These are phyloP conservation scores for Clarireedia hainanense DNA, from an alignment of 2,329 filamentous ascomycete genomes.

Conservation along the genomic window DNA sequence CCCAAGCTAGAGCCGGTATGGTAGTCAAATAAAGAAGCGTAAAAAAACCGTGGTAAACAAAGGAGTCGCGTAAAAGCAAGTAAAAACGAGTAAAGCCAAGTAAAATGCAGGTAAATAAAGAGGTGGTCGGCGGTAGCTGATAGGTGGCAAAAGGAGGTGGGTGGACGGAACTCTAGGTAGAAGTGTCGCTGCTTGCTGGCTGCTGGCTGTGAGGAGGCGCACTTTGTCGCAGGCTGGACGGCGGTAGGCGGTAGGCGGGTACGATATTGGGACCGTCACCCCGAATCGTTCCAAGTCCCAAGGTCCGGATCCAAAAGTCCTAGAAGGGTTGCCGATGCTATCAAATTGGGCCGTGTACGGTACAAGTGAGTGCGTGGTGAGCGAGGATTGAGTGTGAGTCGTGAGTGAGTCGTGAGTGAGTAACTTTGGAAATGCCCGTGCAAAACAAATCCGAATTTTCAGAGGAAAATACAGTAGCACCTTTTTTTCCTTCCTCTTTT, in stretches of 20 bases:
- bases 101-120: no score
- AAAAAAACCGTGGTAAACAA: background rate
- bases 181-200: background rate
- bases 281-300: no score
- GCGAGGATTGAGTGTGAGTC: no score
- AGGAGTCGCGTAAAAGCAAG: background rate
- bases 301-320: no score
- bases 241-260: background rate
- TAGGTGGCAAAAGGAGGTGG: background rate
- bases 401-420: background rate
- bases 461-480: background rate
- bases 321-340: no score
- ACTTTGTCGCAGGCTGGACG: background rate
- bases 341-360: no score
- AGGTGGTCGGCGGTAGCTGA: background rate
- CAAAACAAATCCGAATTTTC: no score
- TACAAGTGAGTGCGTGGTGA: no score
- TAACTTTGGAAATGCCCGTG: background rate
- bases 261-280: background rate
- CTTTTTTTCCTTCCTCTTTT: background rate
- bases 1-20: background rate
- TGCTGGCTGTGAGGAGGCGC: background rate
- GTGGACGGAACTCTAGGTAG: background rate
- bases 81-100: background rate
- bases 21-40: background rate